A percentile compares a stretch with the other conserved stretches of the same genome.
phyloP scores from a whole-genome alignment of 2,329 filamentous ascomycete genomes.

The Fonsecaea nubica region DNA sequence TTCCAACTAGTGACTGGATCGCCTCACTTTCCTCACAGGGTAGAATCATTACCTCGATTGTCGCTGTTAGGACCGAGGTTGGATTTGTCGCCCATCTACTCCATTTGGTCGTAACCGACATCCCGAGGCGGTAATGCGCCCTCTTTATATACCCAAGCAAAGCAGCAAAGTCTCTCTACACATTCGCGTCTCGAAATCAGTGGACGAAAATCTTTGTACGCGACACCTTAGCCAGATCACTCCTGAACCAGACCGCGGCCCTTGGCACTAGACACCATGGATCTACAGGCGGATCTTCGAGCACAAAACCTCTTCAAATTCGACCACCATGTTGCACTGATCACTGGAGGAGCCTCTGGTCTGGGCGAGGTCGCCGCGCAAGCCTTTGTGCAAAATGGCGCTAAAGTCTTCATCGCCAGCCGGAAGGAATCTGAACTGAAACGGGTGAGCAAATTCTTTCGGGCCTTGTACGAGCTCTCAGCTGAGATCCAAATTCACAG shows the following conservation, averaged over 20 bases:
- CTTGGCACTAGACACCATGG: constrained; percentile 18
- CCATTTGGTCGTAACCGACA: background rate
- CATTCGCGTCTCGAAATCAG: background rate
- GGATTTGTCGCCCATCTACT: background rate
- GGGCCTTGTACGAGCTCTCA: background rate
- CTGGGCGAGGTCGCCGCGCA: constrained; percentile 61
- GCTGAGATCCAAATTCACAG: background rate
- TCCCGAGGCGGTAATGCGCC: background rate
- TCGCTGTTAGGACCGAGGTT: background rate
- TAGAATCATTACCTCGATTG: too few species aligned
- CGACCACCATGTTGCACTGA: constrained; percentile 42
- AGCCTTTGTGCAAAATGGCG: constrained; percentile 60
- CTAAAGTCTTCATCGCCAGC: constrained; percentile 60
- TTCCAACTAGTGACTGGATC: too few species aligned
- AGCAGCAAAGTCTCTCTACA: background rate
- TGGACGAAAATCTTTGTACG: background rate
- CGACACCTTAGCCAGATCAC: background rate
- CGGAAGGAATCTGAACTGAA: constrained; percentile 60
- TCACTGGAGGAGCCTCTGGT: constrained; percentile 43
- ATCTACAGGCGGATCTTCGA: constrained; percentile 37
- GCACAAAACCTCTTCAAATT: constrained; percentile 42
- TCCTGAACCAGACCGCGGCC: background rate
- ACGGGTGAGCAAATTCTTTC: constrained; percentile 46
- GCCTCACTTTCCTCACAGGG: too few species aligned
- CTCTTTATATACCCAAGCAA: background rate